A percentile compares a stretch with the other conserved stretches of the same genome.
Conservation (phyloP, 257 asterid genomes). For the Ballota nigra region DNA sequence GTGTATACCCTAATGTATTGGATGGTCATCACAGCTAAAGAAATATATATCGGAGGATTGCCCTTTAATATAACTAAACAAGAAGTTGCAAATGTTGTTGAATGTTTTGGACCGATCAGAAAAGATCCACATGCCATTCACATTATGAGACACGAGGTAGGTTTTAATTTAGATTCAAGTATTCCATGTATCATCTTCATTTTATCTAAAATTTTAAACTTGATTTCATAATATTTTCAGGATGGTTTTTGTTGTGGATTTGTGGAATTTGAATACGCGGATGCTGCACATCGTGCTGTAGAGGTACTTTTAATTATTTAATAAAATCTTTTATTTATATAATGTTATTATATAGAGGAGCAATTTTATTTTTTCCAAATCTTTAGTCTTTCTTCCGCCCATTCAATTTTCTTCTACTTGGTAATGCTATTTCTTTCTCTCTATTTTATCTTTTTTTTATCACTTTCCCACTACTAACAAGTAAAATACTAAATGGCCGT, state of each 20-base stretch:
- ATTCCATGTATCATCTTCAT: neutral
- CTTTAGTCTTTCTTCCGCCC: no score
- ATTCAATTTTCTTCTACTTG: no score
- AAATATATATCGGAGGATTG: conserved; percentile 48
- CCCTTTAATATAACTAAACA: conserved; percentile 42
- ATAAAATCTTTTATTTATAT: neutral
- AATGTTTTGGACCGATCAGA: conserved; percentile 48
- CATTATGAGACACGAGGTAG: conserved; percentile 41
- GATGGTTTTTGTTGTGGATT: conserved; percentile 73
- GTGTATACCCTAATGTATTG: neutral
- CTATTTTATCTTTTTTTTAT: no score
- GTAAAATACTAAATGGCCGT: no score
- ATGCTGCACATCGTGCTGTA: conserved; percentile 59
- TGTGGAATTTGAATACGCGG: conserved; percentile 61
- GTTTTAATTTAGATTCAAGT: conserved; percentile 1
- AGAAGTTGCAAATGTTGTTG: conserved; percentile 37
- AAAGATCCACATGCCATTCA: conserved; percentile 36
- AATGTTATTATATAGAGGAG: no score
- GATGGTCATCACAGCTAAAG: conserved; percentile 28
- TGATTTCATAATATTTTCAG: conserved; percentile 32
- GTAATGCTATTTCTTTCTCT: no score
- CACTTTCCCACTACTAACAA: no score
- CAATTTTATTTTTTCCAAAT: no score
- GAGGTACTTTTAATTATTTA: conserved; percentile 33
- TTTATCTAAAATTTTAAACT: conserved; percentile 12